phyloP scores from a whole-genome alignment of 108 stramenopile species.

The Seminavis robusta region DNA sequence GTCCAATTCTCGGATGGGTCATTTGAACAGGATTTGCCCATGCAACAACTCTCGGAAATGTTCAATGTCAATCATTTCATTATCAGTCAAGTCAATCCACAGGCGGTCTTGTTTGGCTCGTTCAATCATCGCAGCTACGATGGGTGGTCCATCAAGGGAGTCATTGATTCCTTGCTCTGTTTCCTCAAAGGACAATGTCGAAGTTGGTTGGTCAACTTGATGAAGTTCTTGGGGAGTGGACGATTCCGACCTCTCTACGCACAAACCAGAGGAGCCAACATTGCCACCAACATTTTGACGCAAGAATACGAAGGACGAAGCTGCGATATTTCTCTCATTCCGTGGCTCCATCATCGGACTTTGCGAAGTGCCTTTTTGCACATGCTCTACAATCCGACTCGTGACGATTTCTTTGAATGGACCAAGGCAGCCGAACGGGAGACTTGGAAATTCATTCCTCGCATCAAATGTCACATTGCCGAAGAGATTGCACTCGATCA shows the following conservation, averaged over 20 bases:
- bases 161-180: conserved; percentile 72
- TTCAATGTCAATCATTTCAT: conserved; percentile 99
- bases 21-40: conserved; percentile 96
- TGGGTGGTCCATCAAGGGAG: conserved; percentile 81
- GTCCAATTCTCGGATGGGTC: conserved; percentile 66
- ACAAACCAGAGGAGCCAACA: conserved; percentile 61
- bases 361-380: conserved; percentile 74
- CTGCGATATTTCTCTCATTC: conserved; percentile 92
- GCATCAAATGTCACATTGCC: conserved; percentile 83
- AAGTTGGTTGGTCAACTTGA: conserved; percentile 77
- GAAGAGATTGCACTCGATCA: conserved; percentile 83
- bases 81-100: conserved; percentile 94
- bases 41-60: conserved; percentile 96
- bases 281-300: conserved; percentile 72
- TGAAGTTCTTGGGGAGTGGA: conserved; percentile 77
- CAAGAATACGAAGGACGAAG: conserved; percentile 96
- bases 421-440: conserved; percentile 76
- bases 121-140: conserved; percentile 54
- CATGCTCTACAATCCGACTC: conserved; percentile 86
- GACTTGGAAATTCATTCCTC: conserved; percentile 84
- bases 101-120: conserved; percentile 88
- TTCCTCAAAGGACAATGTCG: conserved; percentile 87
- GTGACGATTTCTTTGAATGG: conserved; percentile 82
- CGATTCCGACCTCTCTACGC: conserved; percentile 81
- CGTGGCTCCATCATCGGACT: conserved; percentile 83